Conservation (phyloP, 306 rosid species). For the Vigna hirtella region DNA sequence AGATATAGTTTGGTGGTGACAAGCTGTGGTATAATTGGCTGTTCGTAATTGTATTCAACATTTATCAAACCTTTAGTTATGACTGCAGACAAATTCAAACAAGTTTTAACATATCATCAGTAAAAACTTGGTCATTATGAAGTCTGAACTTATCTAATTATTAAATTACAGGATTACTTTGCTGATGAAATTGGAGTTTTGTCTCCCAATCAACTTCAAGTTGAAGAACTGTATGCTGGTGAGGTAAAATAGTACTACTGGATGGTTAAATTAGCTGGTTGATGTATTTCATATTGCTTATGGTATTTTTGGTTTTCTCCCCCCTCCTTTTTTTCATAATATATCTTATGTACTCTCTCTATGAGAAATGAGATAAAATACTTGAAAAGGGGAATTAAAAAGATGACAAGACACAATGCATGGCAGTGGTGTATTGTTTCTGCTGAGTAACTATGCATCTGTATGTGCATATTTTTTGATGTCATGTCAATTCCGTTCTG, state of each 20-base stretch:
- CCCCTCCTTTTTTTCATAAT: conserved; percentile 13
- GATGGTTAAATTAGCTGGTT: conserved; percentile 15
- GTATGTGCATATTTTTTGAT: conserved; percentile 19
- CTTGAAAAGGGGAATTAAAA: conserved; percentile 2
- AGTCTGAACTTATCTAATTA: conserved; percentile 32
- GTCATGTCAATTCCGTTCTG: conserved; percentile 17
- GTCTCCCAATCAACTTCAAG: conserved; percentile 88
- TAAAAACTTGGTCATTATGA: conserved; percentile 17
- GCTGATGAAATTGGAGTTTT: conserved; percentile 96
- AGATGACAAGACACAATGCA: conserved; percentile 21
- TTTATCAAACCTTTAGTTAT: conserved; percentile 10
- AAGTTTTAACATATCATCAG: conserved; percentile 23
- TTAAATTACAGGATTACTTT: conserved; percentile 67
- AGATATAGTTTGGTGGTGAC: conserved; percentile 26
- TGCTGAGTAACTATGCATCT: background rate
- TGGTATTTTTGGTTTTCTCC: conserved; percentile 25
- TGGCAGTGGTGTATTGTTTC: conserved; percentile 31
- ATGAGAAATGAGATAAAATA: conserved; percentile 24
- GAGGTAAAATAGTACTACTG: conserved; percentile 66
- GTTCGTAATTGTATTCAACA: no score
- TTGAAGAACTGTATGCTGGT: conserved; percentile 76
- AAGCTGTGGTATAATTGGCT: conserved; percentile 4
- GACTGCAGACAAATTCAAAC: conserved; percentile 31
- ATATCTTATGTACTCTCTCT: background rate
- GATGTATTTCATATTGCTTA: conserved; percentile 37